These are phyloP conservation scores for Cordyceps cateniannulata DNA, from an alignment of 2,329 filamentous ascomycete species.

Conservation along the genomic window DNA sequence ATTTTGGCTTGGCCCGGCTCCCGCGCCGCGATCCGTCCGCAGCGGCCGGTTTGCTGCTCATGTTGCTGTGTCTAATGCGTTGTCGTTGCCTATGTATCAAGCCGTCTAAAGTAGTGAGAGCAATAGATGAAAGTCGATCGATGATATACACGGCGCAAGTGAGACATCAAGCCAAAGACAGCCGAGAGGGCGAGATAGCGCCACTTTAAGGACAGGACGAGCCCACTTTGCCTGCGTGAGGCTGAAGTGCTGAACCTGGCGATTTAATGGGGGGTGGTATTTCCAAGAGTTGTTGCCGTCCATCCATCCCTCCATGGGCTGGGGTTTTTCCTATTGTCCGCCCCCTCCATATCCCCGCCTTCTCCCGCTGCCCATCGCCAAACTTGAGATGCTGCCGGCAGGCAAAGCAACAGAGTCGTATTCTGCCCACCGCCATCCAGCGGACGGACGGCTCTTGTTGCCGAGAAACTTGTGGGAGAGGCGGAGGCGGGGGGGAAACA, in stretches of 20 bases:
- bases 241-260: slow-evolving; percentile 11
- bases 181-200: slow-evolving; percentile 2
- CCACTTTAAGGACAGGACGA: slow-evolving; percentile 5
- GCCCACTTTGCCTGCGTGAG: slow-evolving; percentile 9
- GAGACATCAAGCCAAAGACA: neutral
- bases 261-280: slow-evolving; percentile 6
- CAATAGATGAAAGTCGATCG: neutral
- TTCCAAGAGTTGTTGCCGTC: neutral
- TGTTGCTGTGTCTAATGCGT: neutral
- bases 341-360: neutral
- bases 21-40: neutral
- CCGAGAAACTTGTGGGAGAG: neutral
- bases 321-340: slow-evolving; percentile 6
- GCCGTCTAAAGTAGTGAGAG: neutral
- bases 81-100: neutral
- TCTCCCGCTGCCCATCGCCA: no score
- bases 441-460: neutral
- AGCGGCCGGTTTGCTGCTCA: slow-evolving; percentile 1
- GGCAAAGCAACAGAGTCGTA: neutral
- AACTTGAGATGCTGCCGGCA: neutral
- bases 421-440: neutral
- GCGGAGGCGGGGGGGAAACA: neutral
- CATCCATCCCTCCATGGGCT: no score
- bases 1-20: slow-evolving; percentile 2
- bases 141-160: neutral